Evolutionary conservation across 768 basidiomycete species (phyloP), one percentile per base, ranked within the genome.

Genomic region (Artomyces pyxidatus): DNA sequence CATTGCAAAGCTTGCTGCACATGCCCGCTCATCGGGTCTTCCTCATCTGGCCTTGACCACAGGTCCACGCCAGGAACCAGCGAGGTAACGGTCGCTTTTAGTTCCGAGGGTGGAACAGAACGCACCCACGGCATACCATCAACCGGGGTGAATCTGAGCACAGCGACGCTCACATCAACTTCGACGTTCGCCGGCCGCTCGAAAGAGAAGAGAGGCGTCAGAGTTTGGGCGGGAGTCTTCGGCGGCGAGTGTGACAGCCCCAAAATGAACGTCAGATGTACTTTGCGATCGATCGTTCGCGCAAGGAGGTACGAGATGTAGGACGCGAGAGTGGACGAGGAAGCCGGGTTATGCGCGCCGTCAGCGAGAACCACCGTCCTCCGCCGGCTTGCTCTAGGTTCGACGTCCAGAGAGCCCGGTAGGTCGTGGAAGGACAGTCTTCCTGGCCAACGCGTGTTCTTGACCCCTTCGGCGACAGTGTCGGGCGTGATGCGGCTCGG

Each of bases 81-180:
- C 27, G 53, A 53, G 38, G 50, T 52, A 17, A 82, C 77, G 0
- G 70, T 73, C 14, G 67, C 65, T 19, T 60, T 65, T 46, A 94
- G 56, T 42, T 77, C 75, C 2, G 63, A 63, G 3, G 76, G 71
- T 6, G 77, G 61, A 0, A 84, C 82, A 3, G 82, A 68, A 30
- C 70, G 75, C 22, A 98, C 83, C 96, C 96, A 99, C 0, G 94
- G 90, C 96, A 99, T 98, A 2, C 84, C 88, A 3, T 83, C 87
- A 0, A 92, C 88, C 4, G 78, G 80, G 2, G 81, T 74, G 63
- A 94, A 95, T 14, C 64, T 63, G 19, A 85, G 59, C 1, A 80
- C 67, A 3, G 83, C 83, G 17, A 85, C 70, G 21, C 63, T 67
- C 14, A 71, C 58, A 21, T 66, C 66, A n/a, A 74, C 50, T 4